Percentiles rank a stretch among this genome's conserved stretches.
Conservation (phyloP, 1,139 yeast genomes). For the Hemisphaericaspora subhashii region DNA sequence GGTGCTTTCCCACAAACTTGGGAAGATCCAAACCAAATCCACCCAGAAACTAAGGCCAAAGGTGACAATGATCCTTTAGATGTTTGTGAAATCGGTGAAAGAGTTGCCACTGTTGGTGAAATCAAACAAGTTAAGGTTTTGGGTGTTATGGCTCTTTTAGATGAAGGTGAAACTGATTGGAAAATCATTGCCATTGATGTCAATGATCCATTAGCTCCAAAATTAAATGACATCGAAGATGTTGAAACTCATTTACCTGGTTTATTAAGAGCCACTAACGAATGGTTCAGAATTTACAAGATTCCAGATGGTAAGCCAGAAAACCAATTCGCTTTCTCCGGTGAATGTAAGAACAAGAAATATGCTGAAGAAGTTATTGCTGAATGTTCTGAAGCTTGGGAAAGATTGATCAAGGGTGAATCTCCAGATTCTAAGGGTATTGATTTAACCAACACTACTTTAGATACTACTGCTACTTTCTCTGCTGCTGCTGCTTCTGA, state of each 20-base stretch:
- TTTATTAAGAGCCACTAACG: slow-evolving; percentile 76
- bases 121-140: slow-evolving; percentile 83
- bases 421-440: slow-evolving; percentile 51
- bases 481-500: slow-evolving; percentile 48
- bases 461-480: slow-evolving; percentile 55
- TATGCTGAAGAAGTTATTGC: slow-evolving; percentile 70
- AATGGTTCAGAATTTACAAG: slow-evolving; percentile 95
- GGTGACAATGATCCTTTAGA: slow-evolving; percentile 98
- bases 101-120: slow-evolving; percentile 68
- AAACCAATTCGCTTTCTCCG: slow-evolving; percentile 83
- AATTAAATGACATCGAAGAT: slow-evolving; percentile 77
- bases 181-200: slow-evolving; percentile 84
- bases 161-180: slow-evolving; percentile 99
- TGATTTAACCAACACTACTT: slow-evolving; percentile 72
- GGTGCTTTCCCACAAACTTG: slow-evolving; percentile 99
- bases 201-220: slow-evolving; percentile 74
- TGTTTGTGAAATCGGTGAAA: slow-evolving; percentile 89
- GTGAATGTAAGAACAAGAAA: slow-evolving; percentile 69
- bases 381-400: slow-evolving; percentile 84
- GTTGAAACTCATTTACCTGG: slow-evolving; percentile 85
- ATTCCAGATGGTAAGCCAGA: slow-evolving; percentile 91
- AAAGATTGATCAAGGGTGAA: slow-evolving; percentile 57
- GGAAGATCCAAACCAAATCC: slow-evolving; percentile 67
- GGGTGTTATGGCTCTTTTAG: slow-evolving; percentile 91
- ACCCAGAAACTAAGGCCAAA: slow-evolving; percentile 76